These are phyloP conservation scores for Neurospora sp. DNA, from an alignment of 495 filamentous ascomycete genomes.

Conservation along the genomic window DNA sequence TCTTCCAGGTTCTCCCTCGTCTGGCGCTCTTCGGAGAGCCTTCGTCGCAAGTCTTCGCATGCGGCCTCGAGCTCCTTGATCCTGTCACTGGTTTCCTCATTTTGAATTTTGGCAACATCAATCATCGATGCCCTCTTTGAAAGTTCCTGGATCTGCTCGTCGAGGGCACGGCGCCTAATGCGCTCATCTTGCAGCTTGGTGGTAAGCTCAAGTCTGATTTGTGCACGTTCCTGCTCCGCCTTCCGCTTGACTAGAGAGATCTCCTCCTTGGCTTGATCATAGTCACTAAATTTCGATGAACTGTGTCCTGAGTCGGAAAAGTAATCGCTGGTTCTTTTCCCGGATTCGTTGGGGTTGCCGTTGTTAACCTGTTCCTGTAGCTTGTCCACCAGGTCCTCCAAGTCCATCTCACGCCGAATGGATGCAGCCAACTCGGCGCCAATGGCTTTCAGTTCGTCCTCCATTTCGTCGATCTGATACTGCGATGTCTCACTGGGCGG, in stretches of 20 bases:
- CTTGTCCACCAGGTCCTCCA: constrained; percentile 87
- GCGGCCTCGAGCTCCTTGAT: constrained; percentile 67
- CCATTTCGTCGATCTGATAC: constrained; percentile 60
- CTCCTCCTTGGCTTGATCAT: constrained; percentile 69
- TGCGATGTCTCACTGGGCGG: constrained; percentile 27
- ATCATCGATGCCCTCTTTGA: constrained; percentile 60
- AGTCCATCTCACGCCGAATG: constrained; percentile 89
- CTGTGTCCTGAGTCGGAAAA: constrained; percentile 93
- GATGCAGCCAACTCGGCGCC: constrained; percentile 85
- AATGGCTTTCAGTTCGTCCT: constrained; percentile 87
- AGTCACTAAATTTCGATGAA: constrained; percentile 57
- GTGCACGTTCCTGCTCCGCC: constrained; percentile 85
- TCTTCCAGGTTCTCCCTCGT: constrained; percentile 93
- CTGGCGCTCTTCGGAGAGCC: constrained; percentile 74
- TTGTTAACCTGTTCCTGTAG: constrained; percentile 64
- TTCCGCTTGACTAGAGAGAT: constrained; percentile 72
- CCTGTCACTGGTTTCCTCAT: constrained; percentile 39
- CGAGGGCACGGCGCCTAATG: constrained; percentile 57
- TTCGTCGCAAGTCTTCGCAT: constrained; percentile 71
- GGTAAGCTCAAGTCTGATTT: constrained; percentile 72
- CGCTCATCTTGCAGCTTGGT: constrained; percentile 81
- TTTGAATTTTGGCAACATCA: constrained; percentile 37
- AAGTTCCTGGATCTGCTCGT: constrained; percentile 70
- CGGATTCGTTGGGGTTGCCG: constrained; percentile 38
- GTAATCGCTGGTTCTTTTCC: constrained; percentile 88